Base-by-base conservation (phyloP, 2,329 filamentous ascomycete species). In the Pseudogymnoascus sp. region DNA sequence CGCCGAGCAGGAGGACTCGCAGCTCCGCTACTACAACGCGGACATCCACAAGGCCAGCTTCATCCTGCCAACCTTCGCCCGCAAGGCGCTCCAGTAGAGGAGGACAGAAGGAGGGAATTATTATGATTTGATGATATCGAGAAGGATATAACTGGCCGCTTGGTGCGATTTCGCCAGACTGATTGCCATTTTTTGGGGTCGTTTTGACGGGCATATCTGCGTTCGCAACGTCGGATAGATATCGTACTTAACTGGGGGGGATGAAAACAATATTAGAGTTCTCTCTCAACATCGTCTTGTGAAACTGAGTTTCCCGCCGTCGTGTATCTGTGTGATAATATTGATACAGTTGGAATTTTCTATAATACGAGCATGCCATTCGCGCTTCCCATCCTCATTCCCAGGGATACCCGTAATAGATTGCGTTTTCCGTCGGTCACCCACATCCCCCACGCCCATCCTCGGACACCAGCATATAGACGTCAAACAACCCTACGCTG, bases 1-100 rank as follows among this genome's bases (percentile, higher is more conserved):
- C 67, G 75, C 82, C 67, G 92, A 95, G 79, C 92, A 97, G 79
- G 94, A 99, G 84, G 87, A 91, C 74, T 88, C 91, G 78, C 82
- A 93, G 72, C 96, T 91, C 89, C 85, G 85, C 76, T 99, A 99
- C 87, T 99, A 99, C 84, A 97, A 92, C 82, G 84, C 91, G 74
- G 91, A 95, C 75, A 93, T 99, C 74, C 94, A 99, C 84, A 88
- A 92, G 82, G 93, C 94, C 66, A 87, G 88, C 76, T 99, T 97
- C 77, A 78, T 97, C 66, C 83, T 99, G 75, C 94, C 94, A 66
- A 97, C 85, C 75, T 99, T 97, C 76, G 93, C 93, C 64, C 86
- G 91, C 76, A 88, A 93, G 84, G 84, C 84, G 62, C 79, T 88
- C 69, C 74, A 84, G 77, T 86, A 82, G 52, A 62, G 19, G n/a